Conservation (phyloP, 305 asterid species). For the Petunia hybrid region DNA sequence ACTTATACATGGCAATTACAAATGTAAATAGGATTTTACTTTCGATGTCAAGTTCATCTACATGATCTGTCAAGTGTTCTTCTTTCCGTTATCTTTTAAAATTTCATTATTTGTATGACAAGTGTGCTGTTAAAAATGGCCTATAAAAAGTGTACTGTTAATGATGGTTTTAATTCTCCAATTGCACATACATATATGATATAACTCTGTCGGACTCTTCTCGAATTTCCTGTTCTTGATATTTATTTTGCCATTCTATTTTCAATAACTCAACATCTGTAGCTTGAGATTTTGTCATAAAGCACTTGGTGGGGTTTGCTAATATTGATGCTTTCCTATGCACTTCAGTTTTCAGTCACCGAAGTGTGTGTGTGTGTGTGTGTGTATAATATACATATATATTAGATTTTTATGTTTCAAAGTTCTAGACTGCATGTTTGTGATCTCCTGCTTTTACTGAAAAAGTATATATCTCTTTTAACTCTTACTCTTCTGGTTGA, state of each 20-base stretch:
- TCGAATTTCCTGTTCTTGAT: constrained; percentile 5
- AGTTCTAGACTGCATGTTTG: background rate
- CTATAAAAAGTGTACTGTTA: constrained; percentile 2
- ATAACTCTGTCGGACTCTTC: background rate
- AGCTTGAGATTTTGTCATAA: constrained; percentile 19
- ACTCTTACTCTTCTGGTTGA: constrained; percentile 15
- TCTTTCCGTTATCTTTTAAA: background rate
- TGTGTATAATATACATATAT: too few species aligned
- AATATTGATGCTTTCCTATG: background rate
- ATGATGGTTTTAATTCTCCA: constrained; percentile 1
- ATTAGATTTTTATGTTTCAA: background rate
- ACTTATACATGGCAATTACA: background rate
- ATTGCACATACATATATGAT: background rate
- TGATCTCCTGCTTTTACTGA: constrained; percentile 19
- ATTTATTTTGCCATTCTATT: constrained; percentile 13
- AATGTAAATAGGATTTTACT: background rate
- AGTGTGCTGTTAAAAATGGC: constrained; percentile 8
- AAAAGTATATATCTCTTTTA: background rate
- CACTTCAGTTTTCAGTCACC: background rate
- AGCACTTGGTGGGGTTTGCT: background rate
- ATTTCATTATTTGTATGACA: background rate
- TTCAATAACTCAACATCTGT: constrained; percentile 9
- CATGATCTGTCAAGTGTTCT: constrained; percentile 15
- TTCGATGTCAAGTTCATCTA: constrained; percentile 19
- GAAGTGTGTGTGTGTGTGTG: background rate